phyloP scores from a whole-genome alignment of 73 alveolate species.

The Paramecium tetraurelia region DNA sequence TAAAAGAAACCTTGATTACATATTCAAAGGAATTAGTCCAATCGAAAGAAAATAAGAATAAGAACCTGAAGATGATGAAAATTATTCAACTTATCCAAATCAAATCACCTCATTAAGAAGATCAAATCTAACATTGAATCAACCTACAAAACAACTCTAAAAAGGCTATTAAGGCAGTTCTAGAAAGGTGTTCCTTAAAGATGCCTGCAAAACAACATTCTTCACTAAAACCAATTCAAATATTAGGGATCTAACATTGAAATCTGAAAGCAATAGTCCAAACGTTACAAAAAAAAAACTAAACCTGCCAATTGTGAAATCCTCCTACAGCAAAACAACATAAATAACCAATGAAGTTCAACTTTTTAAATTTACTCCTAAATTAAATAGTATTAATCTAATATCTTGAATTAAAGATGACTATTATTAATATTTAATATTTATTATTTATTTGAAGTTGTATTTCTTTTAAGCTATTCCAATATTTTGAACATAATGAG shows the following conservation, averaged over 20 bases:
- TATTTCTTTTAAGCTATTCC: not conserved
- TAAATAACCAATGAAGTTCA: not conserved
- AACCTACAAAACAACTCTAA: not conserved
- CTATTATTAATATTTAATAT: not conserved
- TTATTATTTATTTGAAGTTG: not conserved
- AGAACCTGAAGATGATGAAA: constrained; percentile 9
- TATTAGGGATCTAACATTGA: not conserved
- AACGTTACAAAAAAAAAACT: not conserved
- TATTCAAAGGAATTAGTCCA: not conserved
- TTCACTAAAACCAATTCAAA: not conserved
- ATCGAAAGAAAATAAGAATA: not conserved
- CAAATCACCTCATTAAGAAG: not conserved
- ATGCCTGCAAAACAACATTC: not conserved
- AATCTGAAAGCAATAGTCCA: not conserved
- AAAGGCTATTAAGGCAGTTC: not conserved
- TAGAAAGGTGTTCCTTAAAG: not conserved
- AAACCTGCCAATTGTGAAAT: not conserved
- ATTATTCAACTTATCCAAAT: not conserved
- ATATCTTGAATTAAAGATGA: not conserved
- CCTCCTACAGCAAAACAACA: not conserved
- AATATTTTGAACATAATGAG: not conserved
- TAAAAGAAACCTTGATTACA: not conserved
- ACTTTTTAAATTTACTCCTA: not conserved
- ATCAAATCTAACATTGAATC: not conserved
- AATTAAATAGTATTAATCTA: not conserved